These are phyloP conservation scores for Prunus dulcis DNA, from an alignment of 306 rosid genomes.

Conservation along the genomic window DNA sequence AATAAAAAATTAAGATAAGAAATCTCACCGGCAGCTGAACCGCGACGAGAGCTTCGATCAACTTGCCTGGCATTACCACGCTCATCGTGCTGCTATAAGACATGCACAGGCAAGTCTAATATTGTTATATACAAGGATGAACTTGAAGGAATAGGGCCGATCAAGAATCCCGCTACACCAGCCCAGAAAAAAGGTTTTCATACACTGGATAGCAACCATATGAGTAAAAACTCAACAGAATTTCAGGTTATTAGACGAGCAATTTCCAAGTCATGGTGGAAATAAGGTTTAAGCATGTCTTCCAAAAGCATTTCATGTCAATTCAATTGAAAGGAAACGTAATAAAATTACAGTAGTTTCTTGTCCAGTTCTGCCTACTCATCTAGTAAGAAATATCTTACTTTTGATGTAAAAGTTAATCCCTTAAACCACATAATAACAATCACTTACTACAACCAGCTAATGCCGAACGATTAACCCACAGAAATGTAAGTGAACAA, in stretches of 20 bases:
- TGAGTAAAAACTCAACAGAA: conserved; percentile 14
- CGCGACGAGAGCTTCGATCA: conserved; percentile 47
- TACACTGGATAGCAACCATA: conserved; percentile 31
- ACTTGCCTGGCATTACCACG: conserved; percentile 49
- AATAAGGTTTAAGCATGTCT: neutral
- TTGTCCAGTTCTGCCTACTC: neutral
- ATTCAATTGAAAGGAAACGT: neutral
- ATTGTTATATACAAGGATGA: conserved; percentile 51
- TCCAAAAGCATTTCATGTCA: neutral
- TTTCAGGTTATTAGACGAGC: neutral
- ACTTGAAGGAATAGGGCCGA: conserved; percentile 52
- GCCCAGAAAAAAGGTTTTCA: conserved; percentile 45
- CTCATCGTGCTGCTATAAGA: conserved; percentile 73
- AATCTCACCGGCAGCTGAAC: conserved; percentile 60
- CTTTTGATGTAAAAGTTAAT: neutral
- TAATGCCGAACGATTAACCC: neutral
- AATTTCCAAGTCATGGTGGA: conserved; percentile 1
- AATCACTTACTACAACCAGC: neutral
- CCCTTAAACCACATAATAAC: neutral
- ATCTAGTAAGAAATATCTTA: neutral
- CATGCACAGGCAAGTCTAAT: conserved; percentile 69
- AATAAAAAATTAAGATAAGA: neutral
- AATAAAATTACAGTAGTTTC: neutral
- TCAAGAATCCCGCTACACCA: conserved; percentile 51
- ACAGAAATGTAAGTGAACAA: neutral